These are phyloP conservation scores for Pseudonitzschia delicatissima DNA, from an alignment of 108 stramenopile genomes.

Conservation along the genomic window DNA sequence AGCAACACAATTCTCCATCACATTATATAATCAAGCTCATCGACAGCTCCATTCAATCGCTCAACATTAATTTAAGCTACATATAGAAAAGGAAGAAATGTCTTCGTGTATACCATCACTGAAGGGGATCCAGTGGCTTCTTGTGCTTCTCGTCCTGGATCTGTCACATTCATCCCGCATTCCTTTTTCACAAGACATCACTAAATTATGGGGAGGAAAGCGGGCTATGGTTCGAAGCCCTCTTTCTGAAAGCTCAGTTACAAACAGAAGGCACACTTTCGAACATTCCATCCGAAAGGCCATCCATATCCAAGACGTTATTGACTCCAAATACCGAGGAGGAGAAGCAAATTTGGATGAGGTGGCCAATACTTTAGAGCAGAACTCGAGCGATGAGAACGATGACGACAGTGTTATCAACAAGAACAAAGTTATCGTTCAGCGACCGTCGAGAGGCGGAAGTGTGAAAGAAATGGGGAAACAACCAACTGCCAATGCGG, in stretches of 20 bases:
- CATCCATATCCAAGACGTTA: background rate
- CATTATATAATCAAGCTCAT: too few species aligned
- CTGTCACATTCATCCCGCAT: conserved; percentile 1
- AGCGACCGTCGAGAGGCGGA: conserved; percentile 7
- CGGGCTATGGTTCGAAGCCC: background rate
- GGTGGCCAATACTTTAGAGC: background rate
- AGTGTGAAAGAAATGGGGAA: conserved; percentile 3
- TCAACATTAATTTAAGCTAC: too few species aligned
- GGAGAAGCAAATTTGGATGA: background rate
- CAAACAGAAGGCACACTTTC: background rate
- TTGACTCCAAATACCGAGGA: conserved; percentile 1
- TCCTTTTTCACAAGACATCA: background rate
- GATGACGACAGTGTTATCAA: background rate
- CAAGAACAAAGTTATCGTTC: background rate
- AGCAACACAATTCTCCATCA: too few species aligned
- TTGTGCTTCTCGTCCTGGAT: conserved; percentile 9
- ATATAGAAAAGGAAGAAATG: background rate
- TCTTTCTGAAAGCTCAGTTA: background rate
- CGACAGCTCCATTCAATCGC: too few species aligned
- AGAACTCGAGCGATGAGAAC: background rate
- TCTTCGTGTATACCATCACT: background rate
- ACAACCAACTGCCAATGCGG: background rate
- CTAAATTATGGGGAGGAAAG: conserved; percentile 6
- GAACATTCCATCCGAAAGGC: background rate
- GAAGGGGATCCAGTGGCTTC: conserved; percentile 7